These are phyloP conservation scores for Ustilago xerochloae DNA, from an alignment of 1,284 basidiomycete species.

Conservation along the genomic window DNA sequence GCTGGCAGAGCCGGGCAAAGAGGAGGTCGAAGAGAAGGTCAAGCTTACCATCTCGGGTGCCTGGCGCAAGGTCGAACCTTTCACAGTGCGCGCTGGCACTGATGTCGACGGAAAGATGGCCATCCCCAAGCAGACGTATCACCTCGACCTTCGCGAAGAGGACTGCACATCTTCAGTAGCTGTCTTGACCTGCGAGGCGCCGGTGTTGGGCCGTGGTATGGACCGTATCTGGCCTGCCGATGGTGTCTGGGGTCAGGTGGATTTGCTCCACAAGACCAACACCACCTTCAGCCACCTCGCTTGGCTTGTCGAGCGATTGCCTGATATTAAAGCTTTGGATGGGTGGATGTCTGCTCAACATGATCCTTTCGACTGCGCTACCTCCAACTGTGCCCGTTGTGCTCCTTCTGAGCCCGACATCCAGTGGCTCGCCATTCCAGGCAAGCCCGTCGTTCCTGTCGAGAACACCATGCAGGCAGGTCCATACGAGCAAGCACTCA, in stretches of 20 bases:
- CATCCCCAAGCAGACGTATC: conserved; percentile 24
- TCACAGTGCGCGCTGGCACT: conserved; percentile 24
- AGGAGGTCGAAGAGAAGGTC: conserved; percentile 39
- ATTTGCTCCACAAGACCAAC: conserved; percentile 55
- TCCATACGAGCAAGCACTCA: conserved; percentile 75
- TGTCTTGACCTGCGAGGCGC: conserved; percentile 46
- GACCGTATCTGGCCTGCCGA: conserved; percentile 51
- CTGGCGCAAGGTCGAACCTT: conserved; percentile 32
- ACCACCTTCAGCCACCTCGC: conserved; percentile 54
- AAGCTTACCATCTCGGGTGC: conserved; percentile 38
- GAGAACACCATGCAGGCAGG: conserved; percentile 58
- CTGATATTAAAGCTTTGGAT: conserved; percentile 32
- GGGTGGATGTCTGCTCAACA: conserved; percentile 47
- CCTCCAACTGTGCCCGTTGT: conserved; percentile 76
- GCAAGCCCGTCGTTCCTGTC: conserved; percentile 46
- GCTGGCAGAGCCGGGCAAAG: conserved; percentile 16
- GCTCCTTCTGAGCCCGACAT: conserved; percentile 81
- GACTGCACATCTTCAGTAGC: conserved; percentile 46
- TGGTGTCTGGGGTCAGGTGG: conserved; percentile 52
- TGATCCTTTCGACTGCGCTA: conserved; percentile 33
- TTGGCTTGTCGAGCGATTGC: conserved; percentile 56
- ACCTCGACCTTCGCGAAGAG: conserved; percentile 34
- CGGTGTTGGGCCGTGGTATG: conserved; percentile 24
- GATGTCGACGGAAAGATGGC: conserved; percentile 39
- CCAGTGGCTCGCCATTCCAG: conserved; percentile 74